phyloP scores from a whole-genome alignment of 1,284 basidiomycete genomes.

The Sanghuangporus sanghuang region DNA sequence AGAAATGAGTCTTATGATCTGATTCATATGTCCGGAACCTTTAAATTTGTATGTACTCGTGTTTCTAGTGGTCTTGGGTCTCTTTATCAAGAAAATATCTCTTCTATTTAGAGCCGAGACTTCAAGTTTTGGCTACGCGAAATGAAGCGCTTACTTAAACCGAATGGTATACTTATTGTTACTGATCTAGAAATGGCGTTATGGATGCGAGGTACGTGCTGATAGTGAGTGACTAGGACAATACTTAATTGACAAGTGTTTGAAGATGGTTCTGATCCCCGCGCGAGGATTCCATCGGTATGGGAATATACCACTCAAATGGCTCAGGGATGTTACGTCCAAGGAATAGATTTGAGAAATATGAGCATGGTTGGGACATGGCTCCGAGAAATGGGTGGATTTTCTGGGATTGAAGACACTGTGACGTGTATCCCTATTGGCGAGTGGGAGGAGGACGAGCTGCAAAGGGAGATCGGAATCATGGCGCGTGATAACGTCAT shows the following conservation, averaged over 20 bases:
- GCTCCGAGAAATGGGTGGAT: constrained; percentile 15
- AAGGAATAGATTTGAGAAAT: constrained; percentile 9
- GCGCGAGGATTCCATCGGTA: neutral
- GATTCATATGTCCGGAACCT: constrained; percentile 11
- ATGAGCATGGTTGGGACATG: constrained; percentile 11
- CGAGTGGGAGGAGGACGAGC: constrained; percentile 15
- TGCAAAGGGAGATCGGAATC: constrained; percentile 16
- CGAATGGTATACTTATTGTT: constrained; percentile 10
- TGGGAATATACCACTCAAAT: constrained; percentile 3
- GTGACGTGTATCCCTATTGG: constrained; percentile 15
- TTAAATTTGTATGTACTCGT: constrained; percentile 14
- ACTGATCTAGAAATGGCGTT: constrained; percentile 13
- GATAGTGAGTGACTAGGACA: too few species aligned
- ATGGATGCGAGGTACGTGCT: constrained; percentile 4
- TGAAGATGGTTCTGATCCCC: constrained; percentile 12
- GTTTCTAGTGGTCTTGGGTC: neutral
- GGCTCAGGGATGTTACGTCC: neutral
- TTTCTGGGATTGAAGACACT: constrained; percentile 13
- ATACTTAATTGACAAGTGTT: neutral
- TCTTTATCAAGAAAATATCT: neutral
- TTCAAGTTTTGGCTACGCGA: constrained; percentile 15
- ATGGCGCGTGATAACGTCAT: constrained; percentile 18
- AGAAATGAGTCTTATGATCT: constrained; percentile 13
- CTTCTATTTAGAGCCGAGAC: constrained; percentile 10
- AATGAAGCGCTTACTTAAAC: constrained; percentile 11